Evolutionary conservation across 2,329 filamentous ascomycete species (phyloP).

Genomic region (Colletotrichum sp.): DNA sequence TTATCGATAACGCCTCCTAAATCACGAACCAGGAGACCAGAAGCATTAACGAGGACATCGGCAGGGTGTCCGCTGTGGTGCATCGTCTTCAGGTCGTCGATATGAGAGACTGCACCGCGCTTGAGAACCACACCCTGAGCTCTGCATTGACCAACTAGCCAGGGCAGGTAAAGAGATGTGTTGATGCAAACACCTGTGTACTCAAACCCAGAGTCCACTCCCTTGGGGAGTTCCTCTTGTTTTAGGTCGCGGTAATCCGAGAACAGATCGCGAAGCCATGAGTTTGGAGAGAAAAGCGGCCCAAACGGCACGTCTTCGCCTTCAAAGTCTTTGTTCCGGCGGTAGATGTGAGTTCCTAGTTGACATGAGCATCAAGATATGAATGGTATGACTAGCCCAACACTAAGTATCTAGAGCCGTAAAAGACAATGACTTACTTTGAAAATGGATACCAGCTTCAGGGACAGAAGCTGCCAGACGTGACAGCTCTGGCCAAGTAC

Average conservation of each 20-base stretch:
- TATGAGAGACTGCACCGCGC: conserved; percentile 58
- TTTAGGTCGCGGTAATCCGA: conserved; percentile 72
- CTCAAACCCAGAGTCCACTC: conserved; percentile 58
- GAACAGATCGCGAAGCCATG: conserved; percentile 77
- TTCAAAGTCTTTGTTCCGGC: conserved; percentile 62
- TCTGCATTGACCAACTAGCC: conserved; percentile 70
- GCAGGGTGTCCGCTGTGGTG: conserved; percentile 64
- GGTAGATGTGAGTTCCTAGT: conserved; percentile 47
- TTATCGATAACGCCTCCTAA: conserved; percentile 72
- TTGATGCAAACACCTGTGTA: conserved; percentile 79
- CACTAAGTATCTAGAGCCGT: background rate
- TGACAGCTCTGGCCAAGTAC: conserved; percentile 63
- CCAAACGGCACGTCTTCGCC: conserved; percentile 69
- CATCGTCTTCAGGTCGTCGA: conserved; percentile 62
- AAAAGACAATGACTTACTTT: conserved; percentile 45
- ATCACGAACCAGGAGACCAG: conserved; percentile 66
- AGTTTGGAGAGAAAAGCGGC: conserved; percentile 66
- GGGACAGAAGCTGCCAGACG: conserved; percentile 64
- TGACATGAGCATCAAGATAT: conserved; percentile 36
- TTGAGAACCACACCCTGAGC: conserved; percentile 63
- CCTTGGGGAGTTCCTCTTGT: conserved; percentile 62
- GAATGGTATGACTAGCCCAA: conserved; percentile 20
- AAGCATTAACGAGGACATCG: conserved; percentile 73
- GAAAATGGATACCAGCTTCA: conserved; percentile 77
- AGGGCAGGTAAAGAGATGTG: conserved; percentile 74